These are phyloP conservation scores for Poteriospumella lacustris DNA, from an alignment of 108 stramenopile genomes.

Conservation along the genomic window DNA sequence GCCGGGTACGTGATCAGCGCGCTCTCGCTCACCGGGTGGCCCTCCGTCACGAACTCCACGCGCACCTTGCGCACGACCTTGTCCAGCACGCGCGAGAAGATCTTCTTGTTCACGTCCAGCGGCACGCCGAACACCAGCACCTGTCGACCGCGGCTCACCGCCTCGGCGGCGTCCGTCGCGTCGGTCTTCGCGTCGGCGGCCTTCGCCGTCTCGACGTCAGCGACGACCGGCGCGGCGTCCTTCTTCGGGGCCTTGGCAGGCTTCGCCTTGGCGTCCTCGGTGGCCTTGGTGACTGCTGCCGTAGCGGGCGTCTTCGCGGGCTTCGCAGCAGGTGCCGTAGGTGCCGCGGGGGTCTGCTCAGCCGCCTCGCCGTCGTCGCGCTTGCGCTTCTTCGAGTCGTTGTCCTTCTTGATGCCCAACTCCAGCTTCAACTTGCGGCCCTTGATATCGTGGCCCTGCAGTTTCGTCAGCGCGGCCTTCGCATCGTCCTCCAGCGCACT, in stretches of 20 bases:
- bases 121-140: conserved; percentile 15
- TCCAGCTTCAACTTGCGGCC: conserved; percentile 4
- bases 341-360: too few species aligned
- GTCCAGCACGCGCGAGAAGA: background rate
- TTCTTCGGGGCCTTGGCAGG: background rate
- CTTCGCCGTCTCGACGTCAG: background rate
- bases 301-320: too few species aligned
- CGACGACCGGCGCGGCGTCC: background rate
- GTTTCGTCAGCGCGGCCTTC: background rate
- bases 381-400: background rate
- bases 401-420: background rate
- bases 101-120: conserved; percentile 1
- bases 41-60: conserved; percentile 7
- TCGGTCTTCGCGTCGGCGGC: background rate
- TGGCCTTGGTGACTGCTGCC: background rate
- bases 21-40: background rate
- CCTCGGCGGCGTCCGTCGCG: too few species aligned
- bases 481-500: conserved; percentile 26
- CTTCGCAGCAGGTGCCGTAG: too few species aligned
- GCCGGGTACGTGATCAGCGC: background rate
- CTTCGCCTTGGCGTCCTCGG: background rate
- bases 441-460: background rate
- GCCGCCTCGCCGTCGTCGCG: background rate
- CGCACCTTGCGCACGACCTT: background rate
- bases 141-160: background rate